Base-by-base conservation (phyloP, 768 basidiomycete genomes). In the Boletus pseudo-olivaceus region DNA sequence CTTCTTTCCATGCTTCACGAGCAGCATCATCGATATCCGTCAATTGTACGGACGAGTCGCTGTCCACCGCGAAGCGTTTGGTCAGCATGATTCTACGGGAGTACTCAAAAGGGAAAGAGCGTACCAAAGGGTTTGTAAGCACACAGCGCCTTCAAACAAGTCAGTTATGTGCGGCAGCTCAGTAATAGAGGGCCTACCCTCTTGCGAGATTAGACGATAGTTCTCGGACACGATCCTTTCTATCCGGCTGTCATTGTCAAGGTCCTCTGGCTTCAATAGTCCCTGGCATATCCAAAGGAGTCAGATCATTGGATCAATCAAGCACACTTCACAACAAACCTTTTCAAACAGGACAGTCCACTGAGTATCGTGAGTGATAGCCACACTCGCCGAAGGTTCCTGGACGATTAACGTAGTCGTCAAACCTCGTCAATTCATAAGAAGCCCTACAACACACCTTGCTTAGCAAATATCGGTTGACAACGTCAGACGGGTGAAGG, bases 281-380 rank as follows among this genome's bases (percentile, higher is more conserved):
- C 58, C 58, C 59, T 60, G 9, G 11, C 2, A n/a, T 32, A 37
- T 38, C n/a, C n/a, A 41, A 40, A 12, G 26, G 10, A 4, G 4
- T 39, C 5, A 26, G 29, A n/a, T 9, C 17, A 19, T 39, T 5
- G n/a, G 14, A 12, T 19, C 7, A 11, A 41, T 15, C 19, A 19
- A 12, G 12, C 34, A 12, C 11, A 15, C 20, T n/a, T 20, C 5
- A 10, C 2, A 26, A 50, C 23, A 5, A 19, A 53, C 60, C 8
- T 61, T 44, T 41, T 61, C 51, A 14, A 61, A 39, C 15, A 61
- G 17, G 7, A 34, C 7, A 26, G 19, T 53, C 62, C 61, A 64
- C 19, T 56, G 53, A 32, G 40, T 53, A 17, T 62, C 61, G 2
- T 62, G 54, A 9, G 52, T 54, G 20, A 62, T 33, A 1, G 61